Evolutionary conservation across 345 rosid genomes (phyloP), one percentile per base, ranked within the genome.

Genomic region (Boechera retrofracta): DNA sequence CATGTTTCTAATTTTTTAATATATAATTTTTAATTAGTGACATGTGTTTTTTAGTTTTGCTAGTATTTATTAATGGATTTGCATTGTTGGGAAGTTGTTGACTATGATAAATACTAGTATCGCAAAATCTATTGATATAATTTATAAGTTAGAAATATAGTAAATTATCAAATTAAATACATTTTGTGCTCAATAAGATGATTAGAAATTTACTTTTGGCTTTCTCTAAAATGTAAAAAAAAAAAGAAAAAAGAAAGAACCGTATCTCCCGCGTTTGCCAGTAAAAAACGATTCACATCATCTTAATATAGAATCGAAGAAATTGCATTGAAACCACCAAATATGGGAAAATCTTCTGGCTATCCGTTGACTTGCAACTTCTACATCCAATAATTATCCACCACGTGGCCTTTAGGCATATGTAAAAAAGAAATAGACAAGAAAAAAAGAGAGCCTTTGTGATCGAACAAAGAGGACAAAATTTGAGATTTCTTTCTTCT

Each of bases 241-340:
- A 5, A 15, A 47, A 51, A 16, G 16, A 21, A 58, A 62, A 21
- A 21, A 21, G 1, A 21, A 21, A n/a, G 36, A 55, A 55, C 76
- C 81, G 81, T 56, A 64, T 65, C 77, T 77, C 26, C 67, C 55
- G 77, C 73, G 41, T 78, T 78, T 47, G 73, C 73, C 73, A 78
- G 73, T 28, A 58, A 65, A 64, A 28, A 72, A 65, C 7, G 56
- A 72, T 56, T 72, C 57, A 26, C 5, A n/a, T 5, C 54, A 72
- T 2, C 81, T 78, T 66, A 78, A 66, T 41, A 72, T 72, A 78
- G 77, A 5, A 7, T 72, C 36, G 2, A 26, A 45, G 59, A 69
- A 69, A 41, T 49, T 60, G 64, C 49, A 60, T 53, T 5, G 64
- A 69, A 69, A 61, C 41, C 73, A 26, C 59, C 60, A 58, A 67